Evolutionary conservation across 768 basidiomycete species (phyloP), one percentile per base, ranked within the genome.

Genomic region (Pulveroboletus sp.): DNA sequence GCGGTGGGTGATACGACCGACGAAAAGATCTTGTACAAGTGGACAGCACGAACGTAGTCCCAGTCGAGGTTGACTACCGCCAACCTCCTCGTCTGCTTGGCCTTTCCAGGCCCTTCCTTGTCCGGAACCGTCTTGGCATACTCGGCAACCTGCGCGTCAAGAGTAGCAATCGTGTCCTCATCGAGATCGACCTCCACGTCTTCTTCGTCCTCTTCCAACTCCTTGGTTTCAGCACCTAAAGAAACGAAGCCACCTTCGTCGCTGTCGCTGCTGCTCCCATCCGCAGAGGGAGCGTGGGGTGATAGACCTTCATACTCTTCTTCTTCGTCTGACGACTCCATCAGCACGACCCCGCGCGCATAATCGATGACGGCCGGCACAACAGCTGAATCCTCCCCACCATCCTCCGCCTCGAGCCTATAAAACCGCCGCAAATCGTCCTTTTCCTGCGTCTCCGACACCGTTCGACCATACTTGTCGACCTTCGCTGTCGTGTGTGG

Each of bases 1-100:
- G 80, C 77, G 10, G 76, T 69, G 13, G 80, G 68, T 6, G 88
- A 85, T 6, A 95, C 76, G 37, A 93, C 79, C 3, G 94, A 97
- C 15, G 89, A 82, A 69, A 90, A 91, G 32, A 97, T 89, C 69
- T 89, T 92, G 79, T 84, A 96, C 11, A 99, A 73, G 65, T 98
- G 93, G 17, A 72, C 72, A 0, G 95, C 92, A 48, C 87, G 86
- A 44, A 98, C 82, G 69, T 97, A 81, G 66, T 98, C 96, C 96
- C 96, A 99, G 70, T 99, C 96, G 45, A 98, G 79, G 66, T 98
- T 97, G 56, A 98, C 95, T 39, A 87, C 79, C 1, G 95, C 96
- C 7, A 99, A 65, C 21, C 95, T 78, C 47, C 72, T 76, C 2
- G 92, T 93, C 9, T 60, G 67, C 41, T 73, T 67, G 9, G 73